These are phyloP conservation scores for Beauveria sp. DNA, from an alignment of 2,329 filamentous ascomycete species.

Conservation along the genomic window DNA sequence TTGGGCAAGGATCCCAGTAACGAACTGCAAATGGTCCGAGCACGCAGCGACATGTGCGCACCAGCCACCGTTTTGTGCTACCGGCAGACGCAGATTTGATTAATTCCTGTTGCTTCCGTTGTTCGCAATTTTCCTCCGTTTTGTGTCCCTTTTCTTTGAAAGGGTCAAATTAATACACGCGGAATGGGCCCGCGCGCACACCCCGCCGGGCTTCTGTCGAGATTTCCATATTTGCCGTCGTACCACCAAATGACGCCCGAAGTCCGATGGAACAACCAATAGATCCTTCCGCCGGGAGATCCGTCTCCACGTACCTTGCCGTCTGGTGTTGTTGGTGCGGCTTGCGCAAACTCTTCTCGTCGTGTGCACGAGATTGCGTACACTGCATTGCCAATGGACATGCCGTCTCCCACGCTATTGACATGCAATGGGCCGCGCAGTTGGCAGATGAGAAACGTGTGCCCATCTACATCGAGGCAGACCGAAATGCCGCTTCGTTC, in stretches of 20 bases:
- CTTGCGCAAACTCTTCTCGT: too few species aligned
- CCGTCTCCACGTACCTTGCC: not conserved
- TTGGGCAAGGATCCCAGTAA: not conserved
- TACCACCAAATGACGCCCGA: not conserved
- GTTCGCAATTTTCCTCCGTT: not conserved
- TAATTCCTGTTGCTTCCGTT: not conserved
- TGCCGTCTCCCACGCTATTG: not conserved
- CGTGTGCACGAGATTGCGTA: not conserved
- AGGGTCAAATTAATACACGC: not conserved
- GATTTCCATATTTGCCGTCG: not conserved
- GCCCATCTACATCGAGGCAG: not conserved
- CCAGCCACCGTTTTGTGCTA: not conserved
- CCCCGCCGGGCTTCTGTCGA: not conserved
- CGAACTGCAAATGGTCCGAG: conserved; percentile 1
- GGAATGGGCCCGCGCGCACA: not conserved
- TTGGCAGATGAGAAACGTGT: not conserved
- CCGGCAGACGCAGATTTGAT: not conserved
- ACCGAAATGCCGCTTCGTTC: not conserved
- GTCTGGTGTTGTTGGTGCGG: not conserved
- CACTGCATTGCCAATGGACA: not conserved
- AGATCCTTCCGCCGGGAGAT: not conserved
- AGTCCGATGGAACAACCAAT: not conserved
- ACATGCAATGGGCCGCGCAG: not conserved
- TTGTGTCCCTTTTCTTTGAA: not conserved
- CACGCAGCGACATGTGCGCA: not conserved